phyloP scores from a whole-genome alignment of 2,329 filamentous ascomycete genomes.

The Aspergillus novoparasiticus region DNA sequence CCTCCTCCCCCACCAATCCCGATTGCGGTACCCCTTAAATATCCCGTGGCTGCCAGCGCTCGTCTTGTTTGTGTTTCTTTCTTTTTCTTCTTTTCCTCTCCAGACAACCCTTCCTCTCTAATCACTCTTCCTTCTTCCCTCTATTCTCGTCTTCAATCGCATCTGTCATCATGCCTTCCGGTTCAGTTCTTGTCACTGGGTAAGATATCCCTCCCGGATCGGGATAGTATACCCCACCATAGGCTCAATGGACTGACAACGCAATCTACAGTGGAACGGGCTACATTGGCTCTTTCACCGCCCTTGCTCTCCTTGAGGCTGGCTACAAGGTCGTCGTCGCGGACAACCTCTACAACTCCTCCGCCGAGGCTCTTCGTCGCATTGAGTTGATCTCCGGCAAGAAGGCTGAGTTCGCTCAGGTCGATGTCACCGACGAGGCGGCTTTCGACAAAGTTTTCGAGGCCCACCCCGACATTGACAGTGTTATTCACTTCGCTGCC shows the following conservation, averaged over 20 bases:
- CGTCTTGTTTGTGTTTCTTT: background rate
- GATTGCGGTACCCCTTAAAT: slow-evolving; percentile 10
- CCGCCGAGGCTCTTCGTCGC: slow-evolving; percentile 84
- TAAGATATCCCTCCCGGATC: slow-evolving; percentile 52
- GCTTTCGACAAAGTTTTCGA: slow-evolving; percentile 84
- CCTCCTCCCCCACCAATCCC: slow-evolving; percentile 7
- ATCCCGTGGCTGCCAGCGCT: slow-evolving; percentile 2
- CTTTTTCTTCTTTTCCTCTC: slow-evolving; percentile 7
- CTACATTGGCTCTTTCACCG: slow-evolving; percentile 98
- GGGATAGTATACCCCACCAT: slow-evolving; percentile 20
- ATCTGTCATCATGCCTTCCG: slow-evolving; percentile 66
- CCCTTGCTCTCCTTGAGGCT: slow-evolving; percentile 86
- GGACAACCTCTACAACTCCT: slow-evolving; percentile 97
- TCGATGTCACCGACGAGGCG: slow-evolving; percentile 84
- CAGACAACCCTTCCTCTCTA: slow-evolving; percentile 2
- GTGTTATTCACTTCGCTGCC: slow-evolving; percentile 97
- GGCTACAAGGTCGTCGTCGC: slow-evolving; percentile 96
- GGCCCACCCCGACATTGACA: slow-evolving; percentile 91
- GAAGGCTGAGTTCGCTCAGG: slow-evolving; percentile 79
- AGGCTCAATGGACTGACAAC: slow-evolving; percentile 19
- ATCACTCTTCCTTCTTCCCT: background rate
- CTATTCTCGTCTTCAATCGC: slow-evolving; percentile 2
- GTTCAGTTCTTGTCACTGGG: slow-evolving; percentile 91
- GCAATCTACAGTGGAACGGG: slow-evolving; percentile 75
- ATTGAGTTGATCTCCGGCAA: slow-evolving; percentile 93